These are phyloP conservation scores for Crithidia acanthocephali DNA, from an alignment of 208 protist species.

Conservation along the genomic window DNA sequence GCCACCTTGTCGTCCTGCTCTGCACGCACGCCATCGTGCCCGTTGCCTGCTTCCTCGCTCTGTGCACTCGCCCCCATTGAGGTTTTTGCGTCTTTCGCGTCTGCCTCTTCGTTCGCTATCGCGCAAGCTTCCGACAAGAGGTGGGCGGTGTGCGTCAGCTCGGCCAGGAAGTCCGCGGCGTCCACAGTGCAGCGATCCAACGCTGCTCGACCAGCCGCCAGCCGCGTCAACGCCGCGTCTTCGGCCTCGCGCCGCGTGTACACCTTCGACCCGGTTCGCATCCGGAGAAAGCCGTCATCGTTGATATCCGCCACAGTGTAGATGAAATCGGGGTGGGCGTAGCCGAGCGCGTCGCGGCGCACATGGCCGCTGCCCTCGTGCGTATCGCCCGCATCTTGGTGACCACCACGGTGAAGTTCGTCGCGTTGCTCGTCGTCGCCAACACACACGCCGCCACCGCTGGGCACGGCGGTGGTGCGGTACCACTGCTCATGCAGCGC, in stretches of 20 bases:
- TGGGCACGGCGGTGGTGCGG: not conserved
- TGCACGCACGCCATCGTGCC: not conserved
- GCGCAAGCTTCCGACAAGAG: not conserved
- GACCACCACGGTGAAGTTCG: not conserved
- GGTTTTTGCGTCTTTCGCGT: too few relatives aligned
- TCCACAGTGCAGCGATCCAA: constrained; percentile 27
- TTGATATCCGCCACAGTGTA: constrained; percentile 82
- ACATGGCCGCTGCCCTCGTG: not conserved
- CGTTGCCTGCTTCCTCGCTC: too few relatives aligned
- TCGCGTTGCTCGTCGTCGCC: not conserved
- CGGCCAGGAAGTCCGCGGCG: not conserved
- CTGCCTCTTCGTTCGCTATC: not conserved
- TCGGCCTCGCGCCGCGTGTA: constrained; percentile 18
- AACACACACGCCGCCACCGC: too few relatives aligned
- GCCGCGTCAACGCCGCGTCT: constrained; percentile 8
- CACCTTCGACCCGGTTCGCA: constrained; percentile 45
- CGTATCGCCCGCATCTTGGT: too few relatives aligned
- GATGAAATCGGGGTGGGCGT: constrained; percentile 44
- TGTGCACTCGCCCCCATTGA: too few relatives aligned
- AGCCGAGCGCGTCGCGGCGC: constrained; percentile 41
- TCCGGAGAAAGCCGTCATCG: constrained; percentile 70
- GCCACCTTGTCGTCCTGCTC: constrained; percentile 3
- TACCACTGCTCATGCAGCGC: constrained; percentile 7
- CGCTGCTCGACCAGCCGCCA: constrained; percentile 10
- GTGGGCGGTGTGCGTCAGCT: constrained; percentile 1